phyloP scores from a whole-genome alignment of 768 basidiomycete genomes.

The Suillus luteus region DNA sequence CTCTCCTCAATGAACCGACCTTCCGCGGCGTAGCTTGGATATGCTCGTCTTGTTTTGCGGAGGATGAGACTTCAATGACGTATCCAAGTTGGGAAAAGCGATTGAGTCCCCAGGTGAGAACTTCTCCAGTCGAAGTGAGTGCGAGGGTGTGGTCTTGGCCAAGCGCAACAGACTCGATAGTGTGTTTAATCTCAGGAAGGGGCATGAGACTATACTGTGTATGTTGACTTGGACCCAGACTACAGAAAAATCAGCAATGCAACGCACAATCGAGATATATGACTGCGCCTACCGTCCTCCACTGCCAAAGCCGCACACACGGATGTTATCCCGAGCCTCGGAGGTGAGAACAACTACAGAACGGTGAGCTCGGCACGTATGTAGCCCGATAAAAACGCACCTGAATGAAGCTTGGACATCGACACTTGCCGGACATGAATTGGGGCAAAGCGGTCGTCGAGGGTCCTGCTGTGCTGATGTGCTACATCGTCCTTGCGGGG shows the following conservation, averaged over 20 bases:
- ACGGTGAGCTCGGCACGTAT: not conserved
- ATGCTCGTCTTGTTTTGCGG: constrained; percentile 60
- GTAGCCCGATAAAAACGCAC: constrained; percentile 33
- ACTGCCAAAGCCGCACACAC: constrained; percentile 87
- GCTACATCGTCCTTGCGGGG: constrained; percentile 21
- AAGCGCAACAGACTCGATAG: constrained; percentile 69
- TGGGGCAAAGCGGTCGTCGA: constrained; percentile 58
- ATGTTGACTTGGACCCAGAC: constrained; percentile 74
- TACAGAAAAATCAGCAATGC: constrained; percentile 28
- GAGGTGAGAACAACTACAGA: constrained; percentile 62
- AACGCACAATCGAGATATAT: not conserved
- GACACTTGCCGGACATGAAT: constrained; percentile 63
- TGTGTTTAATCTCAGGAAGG: constrained; percentile 49
- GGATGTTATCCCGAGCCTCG: constrained; percentile 71
- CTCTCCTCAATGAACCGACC: constrained; percentile 78
- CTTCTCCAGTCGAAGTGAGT: constrained; percentile 77
- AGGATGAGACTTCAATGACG: constrained; percentile 56
- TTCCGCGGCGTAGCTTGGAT: constrained; percentile 78
- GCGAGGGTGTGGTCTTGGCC: constrained; percentile 96
- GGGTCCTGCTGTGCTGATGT: constrained; percentile 18
- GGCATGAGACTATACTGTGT: constrained; percentile 76
- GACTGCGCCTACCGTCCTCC: constrained; percentile 68
- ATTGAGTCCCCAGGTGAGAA: constrained; percentile 90
- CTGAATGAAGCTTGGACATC: constrained; percentile 93
- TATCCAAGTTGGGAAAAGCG: constrained; percentile 91